Percentiles rank a stretch among this genome's conserved stretches.
Conservation (phyloP, 371 early-diverging fungal genomes). For the Mucor sp. region DNA sequence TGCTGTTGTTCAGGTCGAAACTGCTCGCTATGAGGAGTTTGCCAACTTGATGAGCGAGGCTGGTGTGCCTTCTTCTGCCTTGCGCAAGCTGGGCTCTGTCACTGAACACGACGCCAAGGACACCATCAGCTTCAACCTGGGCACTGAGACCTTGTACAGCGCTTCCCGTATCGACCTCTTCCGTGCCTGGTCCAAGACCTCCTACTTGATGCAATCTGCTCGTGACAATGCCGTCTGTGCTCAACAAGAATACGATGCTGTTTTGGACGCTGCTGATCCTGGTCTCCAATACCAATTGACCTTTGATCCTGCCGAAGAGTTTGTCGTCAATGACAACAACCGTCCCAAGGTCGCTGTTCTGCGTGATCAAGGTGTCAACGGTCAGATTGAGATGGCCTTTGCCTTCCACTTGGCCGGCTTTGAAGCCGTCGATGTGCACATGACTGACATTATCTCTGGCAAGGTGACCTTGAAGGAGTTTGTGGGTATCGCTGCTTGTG, state of each 20-base stretch:
- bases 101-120: conserved; percentile 50
- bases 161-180: conserved; percentile 70
- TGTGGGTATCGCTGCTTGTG: conserved; percentile 91
- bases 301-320: conserved; percentile 70
- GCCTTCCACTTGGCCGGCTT: conserved; percentile 94
- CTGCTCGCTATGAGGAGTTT: conserved; percentile 59
- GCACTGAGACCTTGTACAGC: conserved; percentile 40
- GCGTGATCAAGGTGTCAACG: conserved; percentile 97
- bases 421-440: conserved; percentile 92
- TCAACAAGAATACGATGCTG: conserved; percentile 75
- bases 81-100: conserved; percentile 70
- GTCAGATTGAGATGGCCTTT: conserved; percentile 92
- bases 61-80: conserved; percentile 56
- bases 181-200: conserved; percentile 88
- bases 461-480: conserved; percentile 71
- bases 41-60: conserved; percentile 47
- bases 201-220: conserved; percentile 84
- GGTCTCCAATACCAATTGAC: conserved; percentile 79
- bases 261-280: conserved; percentile 71
- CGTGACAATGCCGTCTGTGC: conserved; percentile 93
- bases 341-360: conserved; percentile 91
- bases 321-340: conserved; percentile 15
- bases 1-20: conserved; percentile 87
- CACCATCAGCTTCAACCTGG: conserved; percentile 44
- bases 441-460: conserved; percentile 90